Evolutionary conservation across 2,329 filamentous ascomycete species (phyloP), one percentile per base, ranked within the genome.

Genomic region (Daldinia sp.): DNA sequence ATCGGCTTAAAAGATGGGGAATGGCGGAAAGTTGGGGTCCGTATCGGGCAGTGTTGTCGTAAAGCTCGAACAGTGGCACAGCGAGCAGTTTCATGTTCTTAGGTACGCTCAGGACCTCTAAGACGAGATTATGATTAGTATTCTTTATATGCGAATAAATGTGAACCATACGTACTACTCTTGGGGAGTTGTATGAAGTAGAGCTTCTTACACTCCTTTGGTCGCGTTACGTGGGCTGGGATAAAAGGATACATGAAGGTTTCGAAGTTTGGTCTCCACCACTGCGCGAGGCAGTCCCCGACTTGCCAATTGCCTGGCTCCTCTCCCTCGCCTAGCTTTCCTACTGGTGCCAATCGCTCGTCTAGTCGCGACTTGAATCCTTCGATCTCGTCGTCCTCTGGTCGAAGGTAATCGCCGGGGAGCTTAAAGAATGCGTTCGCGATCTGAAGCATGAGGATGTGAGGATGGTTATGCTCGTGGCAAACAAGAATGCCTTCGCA

Each of bases 241-340:
- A 98, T 90, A 78, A 97, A 99, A 0, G 95, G 95, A 77, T 99
- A 99, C 93, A 99, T 97, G 83, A 98, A 98, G 1, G 95, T 98
- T 83, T 99, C 95, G 76, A 98, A 97, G 82, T 98, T 99, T 55
- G 95, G 95, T 60, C 95, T 86, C 93, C 94, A 99, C 95, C 95
- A 99, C 80, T 97, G 94, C 55, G 95, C 94, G 58, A 99, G 84
- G 49, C 94, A 97, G 77, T 98, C 95, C 71, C 92, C 93, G 70
- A 99, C 88, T 77, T 96, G 86, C 95, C 95, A 99, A 75, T 97
- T 93, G 68, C 92, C 91, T 0, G 78, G 76, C 76, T 94, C 94
- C 71, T 95, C 92, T 50, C 91, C 92, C 77, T 96, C 91, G 64
- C 93, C 91, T 23, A 92, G 88, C 49, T 90, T 89, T 55, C 93